Base-by-base conservation (phyloP, 345 rosid species). In the Eutrema japonicum region DNA sequence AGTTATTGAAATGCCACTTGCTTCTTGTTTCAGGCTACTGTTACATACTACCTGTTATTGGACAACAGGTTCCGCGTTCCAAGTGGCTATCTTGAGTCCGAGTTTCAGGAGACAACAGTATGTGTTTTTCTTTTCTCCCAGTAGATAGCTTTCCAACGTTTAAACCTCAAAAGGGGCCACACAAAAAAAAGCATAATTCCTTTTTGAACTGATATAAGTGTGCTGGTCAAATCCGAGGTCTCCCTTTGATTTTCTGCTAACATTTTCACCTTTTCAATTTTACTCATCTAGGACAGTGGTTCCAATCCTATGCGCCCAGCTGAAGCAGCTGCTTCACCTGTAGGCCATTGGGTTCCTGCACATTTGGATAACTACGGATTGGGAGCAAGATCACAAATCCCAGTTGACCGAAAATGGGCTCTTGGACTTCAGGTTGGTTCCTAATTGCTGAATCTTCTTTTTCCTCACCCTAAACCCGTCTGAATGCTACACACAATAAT, bases 371-470 rank as follows among this genome's bases (percentile, higher is more conserved):
- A 87, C 71, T 92, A 86, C 48, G 96, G 90, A 64, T 76, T 71
- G 52, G 85, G 89, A 72, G 63, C 82, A 63, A 85, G 85, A 70
- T 72, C 89, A 48, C 92, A 88, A 75, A 73, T 72, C 73, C 85
- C 82, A 10, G 79, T 66, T 48, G 91, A 86, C 38, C 83, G 89
- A 72, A 95, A 91, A 87, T 95, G 97, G 96, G 91, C 93, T 77
- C 92, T 95, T 78, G 98, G 99, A 70, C 86, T 95, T 65, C 92
- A 92, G 98, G 99, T 95, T 26, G 56, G 72, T 70, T 13, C 32
- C 37, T 50, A 30, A 7, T 65, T 56, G 26, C 42, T 55, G 43
- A 48, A 30, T 58, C 52, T 74, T 49, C 12, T 8, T 41, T 8
- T 45, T 8, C 6, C 11, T 74, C 52, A 37, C 35, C 53, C 3